Base-by-base conservation (phyloP, 2,329 filamentous ascomycete species). In the Raffaelea arxii region DNA sequence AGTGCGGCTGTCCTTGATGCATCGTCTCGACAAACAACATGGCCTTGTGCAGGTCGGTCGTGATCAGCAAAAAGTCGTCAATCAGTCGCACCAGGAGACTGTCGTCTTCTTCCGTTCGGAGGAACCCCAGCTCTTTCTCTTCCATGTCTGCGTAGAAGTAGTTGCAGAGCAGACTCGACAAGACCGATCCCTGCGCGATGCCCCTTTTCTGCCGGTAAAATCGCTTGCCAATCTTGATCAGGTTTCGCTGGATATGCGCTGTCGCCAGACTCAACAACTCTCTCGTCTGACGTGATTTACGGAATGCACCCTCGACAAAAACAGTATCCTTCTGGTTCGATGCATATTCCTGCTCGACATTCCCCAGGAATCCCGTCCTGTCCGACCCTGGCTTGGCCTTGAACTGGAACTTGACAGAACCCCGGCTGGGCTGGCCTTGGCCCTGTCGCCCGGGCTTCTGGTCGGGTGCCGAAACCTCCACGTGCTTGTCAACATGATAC, bases 131-230 rank as follows among this genome's bases (percentile, higher is more conserved):
- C 14, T 82, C 68, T 23, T 80, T 71, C 6, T 65, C 65, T 62
- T 98, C 92, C 2, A 97, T 75, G 51, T 92, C 81, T 6, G 86
- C 90, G 59, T 98, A 98, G 63, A 97, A 96, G 65, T 94, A 91
- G 64, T 89, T 97, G 70, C 92, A 97, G 5, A 98, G 71, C 36
- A 89, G 71, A 38, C 84, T 86, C 0, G 90, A 96, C 5, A 98
- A 62, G 1, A 96, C 76, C 0, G 90, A 96, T 7, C 92, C 92
- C 62, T 98, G 92, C 0, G 92, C 90, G 35, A 98, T 97, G 14
- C 92, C 92, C 21, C 75, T 70, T 61, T 82, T 91, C 61, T 98
- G 92, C 22, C 87, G 78, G 61, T 92, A 96, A 61, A 82, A 89
- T 54, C 83, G 86, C 65, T 89, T 91, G 41, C 89, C 90, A 35